These are phyloP conservation scores for Phialophora tarda DNA, from an alignment of 2,329 filamentous ascomycete genomes.

Conservation along the genomic window DNA sequence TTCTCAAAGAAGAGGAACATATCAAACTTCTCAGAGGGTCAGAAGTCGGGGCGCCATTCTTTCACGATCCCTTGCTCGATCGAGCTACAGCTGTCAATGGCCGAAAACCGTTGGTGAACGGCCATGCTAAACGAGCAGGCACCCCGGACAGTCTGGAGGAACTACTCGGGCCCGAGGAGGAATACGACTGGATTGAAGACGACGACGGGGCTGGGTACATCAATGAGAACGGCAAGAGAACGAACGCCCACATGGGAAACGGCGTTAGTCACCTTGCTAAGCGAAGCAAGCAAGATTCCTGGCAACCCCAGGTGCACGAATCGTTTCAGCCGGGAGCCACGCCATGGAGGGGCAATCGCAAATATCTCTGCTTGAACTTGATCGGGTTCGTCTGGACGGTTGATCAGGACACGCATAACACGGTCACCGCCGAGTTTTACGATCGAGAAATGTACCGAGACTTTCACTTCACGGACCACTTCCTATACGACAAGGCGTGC, in stretches of 20 bases:
- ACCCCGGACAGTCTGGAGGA: slow-evolving; percentile 80
- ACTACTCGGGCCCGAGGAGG: slow-evolving; percentile 70
- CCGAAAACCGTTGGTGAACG: slow-evolving; percentile 62
- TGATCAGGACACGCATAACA: slow-evolving; percentile 90
- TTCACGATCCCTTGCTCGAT: slow-evolving; percentile 77
- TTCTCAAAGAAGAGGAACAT: slow-evolving; percentile 64
- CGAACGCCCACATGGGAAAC: slow-evolving; percentile 56
- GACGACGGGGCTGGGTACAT: slow-evolving; percentile 93
- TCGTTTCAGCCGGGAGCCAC: slow-evolving; percentile 94
- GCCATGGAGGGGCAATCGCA: slow-evolving; percentile 91
- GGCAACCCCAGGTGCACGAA: slow-evolving; percentile 74
- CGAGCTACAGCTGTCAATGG: slow-evolving; percentile 65
- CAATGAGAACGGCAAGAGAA: slow-evolving; percentile 68
- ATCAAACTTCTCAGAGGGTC: slow-evolving; percentile 62
- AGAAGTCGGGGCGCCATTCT: slow-evolving; percentile 70
- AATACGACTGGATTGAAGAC: slow-evolving; percentile 87
- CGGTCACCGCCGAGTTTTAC: slow-evolving; percentile 96
- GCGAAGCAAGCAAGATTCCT: slow-evolving; percentile 55
- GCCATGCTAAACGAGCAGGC: slow-evolving; percentile 60
- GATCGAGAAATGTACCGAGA: slow-evolving; percentile 90
- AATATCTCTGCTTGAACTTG: slow-evolving; percentile 91
- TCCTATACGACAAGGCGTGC: slow-evolving; percentile 94
- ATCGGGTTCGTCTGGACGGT: slow-evolving; percentile 97
- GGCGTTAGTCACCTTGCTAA: slow-evolving; percentile 56
- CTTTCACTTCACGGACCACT: slow-evolving; percentile 97